Evolutionary conservation across 192 early-diverging fungal genomes (phyloP).

Genomic region (Coemansia sp.): DNA sequence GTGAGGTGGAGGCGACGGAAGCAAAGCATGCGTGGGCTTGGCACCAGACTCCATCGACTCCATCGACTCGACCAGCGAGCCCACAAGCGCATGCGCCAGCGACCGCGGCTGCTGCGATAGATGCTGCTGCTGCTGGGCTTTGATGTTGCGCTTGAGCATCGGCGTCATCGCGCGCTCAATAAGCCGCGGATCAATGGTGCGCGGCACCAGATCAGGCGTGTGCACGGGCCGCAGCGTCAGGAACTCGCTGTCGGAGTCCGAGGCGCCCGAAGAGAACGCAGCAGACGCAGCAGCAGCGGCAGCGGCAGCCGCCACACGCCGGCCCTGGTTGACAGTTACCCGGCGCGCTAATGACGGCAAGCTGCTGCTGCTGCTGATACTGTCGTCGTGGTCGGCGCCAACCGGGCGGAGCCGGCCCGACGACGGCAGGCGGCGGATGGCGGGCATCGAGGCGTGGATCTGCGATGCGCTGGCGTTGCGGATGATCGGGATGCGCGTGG

Average conservation of each 20-base stretch:
- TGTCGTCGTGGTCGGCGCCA: not conserved
- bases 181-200: conserved; percentile 45
- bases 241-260: conserved; percentile 30
- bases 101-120: not conserved
- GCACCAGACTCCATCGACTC: not conserved
- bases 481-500: conserved; percentile 5
- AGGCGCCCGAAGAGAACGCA: not conserved
- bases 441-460: not conserved
- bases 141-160: conserved; percentile 47
- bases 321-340: conserved; percentile 1
- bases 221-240: conserved; percentile 52
- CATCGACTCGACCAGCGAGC: conserved; percentile 1
- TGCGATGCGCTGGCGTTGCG: not conserved
- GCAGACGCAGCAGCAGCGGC: not conserved
- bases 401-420: not conserved
- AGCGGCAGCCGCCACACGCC: not conserved
- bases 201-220: conserved; percentile 48
- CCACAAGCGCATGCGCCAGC: conserved; percentile 10
- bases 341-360: not conserved
- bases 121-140: conserved; percentile 6
- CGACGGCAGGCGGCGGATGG: not conserved
- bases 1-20: no score
- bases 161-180: conserved; percentile 57
- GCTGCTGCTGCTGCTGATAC: not conserved
- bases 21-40: not conserved